Conservation (phyloP, 1,284 basidiomycete genomes). For the Irpex sp. region DNA sequence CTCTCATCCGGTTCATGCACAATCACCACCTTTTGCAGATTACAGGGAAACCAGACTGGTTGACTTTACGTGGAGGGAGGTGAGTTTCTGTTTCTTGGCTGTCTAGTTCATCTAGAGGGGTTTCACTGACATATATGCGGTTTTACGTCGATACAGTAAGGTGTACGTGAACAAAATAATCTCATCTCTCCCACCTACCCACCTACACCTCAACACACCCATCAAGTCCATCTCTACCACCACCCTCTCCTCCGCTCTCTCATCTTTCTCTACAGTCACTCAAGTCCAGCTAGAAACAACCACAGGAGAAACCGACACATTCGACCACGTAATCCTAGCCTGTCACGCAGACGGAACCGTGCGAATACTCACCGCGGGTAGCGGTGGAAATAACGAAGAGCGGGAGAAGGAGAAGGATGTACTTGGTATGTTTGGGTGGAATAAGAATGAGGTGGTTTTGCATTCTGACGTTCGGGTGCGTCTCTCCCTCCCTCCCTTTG, state of each 20-base stretch:
- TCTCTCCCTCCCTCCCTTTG: not conserved
- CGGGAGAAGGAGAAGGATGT: conserved; percentile 56
- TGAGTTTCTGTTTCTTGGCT: conserved; percentile 24
- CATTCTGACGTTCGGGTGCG: conserved; percentile 60
- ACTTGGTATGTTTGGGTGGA: conserved; percentile 65
- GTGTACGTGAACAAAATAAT: conserved; percentile 67
- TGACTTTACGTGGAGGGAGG: conserved; percentile 76
- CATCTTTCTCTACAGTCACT: not conserved
- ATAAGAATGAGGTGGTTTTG: conserved; percentile 65
- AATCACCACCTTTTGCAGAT: conserved; percentile 82
- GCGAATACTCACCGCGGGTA: conserved; percentile 53
- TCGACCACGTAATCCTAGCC: conserved; percentile 78
- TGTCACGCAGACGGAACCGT: conserved; percentile 73
- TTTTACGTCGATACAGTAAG: conserved; percentile 35
- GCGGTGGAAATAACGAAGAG: conserved; percentile 25
- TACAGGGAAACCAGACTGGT: conserved; percentile 72
- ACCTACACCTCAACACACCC: conserved; percentile 60
- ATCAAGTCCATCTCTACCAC: conserved; percentile 36
- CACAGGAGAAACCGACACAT: conserved; percentile 40
- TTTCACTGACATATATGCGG: not conserved
- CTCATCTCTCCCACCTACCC: conserved; percentile 45
- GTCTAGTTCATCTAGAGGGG: not conserved
- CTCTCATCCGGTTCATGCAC: conserved; percentile 74
- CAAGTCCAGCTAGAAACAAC: conserved; percentile 42
- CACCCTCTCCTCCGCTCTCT: conserved; percentile 6